Evolutionary conservation across 202 grass and related monocot genomes (phyloP).

Genomic region (Saccharum hybrid): DNA sequence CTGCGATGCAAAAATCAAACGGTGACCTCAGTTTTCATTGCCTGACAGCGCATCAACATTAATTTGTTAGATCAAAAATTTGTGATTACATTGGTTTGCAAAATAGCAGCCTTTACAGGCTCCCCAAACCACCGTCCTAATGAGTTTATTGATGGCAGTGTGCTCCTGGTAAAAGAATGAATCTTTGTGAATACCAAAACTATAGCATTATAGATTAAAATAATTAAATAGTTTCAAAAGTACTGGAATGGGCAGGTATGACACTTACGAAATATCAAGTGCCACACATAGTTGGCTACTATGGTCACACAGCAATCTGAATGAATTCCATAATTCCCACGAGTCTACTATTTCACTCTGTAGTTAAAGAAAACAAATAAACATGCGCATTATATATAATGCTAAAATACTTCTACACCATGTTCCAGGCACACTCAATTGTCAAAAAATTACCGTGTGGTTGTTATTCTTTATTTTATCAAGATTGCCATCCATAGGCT

Average conservation of each 20-base stretch:
- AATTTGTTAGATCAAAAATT: constrained; percentile 14
- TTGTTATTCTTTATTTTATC: constrained; percentile 48
- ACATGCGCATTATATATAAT: background rate
- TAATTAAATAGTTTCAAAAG: constrained; percentile 23
- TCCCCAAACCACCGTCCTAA: constrained; percentile 92
- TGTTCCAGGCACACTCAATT: background rate
- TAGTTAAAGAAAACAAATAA: constrained; percentile 30
- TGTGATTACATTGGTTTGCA: constrained; percentile 80
- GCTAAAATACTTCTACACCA: constrained; percentile 17
- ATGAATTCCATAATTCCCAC: constrained; percentile 98
- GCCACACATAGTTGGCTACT: constrained; percentile 78
- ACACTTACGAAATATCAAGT: constrained; percentile 90
- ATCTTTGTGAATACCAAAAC: constrained; percentile 45
- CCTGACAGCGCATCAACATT: constrained; percentile 4
- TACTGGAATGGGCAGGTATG: constrained; percentile 21
- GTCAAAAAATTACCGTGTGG: constrained; percentile 33
- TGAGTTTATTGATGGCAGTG: constrained; percentile 80
- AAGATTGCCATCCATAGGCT: constrained; percentile 61
- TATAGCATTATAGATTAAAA: constrained; percentile 32
- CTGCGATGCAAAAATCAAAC: constrained; percentile 43
- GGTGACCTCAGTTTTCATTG: background rate
- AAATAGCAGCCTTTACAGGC: constrained; percentile 83
- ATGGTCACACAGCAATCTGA: constrained; percentile 93
- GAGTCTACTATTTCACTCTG: constrained; percentile 75
- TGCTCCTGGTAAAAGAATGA: constrained; percentile 70